phyloP scores from a whole-genome alignment of 306 rosid species.

The Mimosa pudica region DNA sequence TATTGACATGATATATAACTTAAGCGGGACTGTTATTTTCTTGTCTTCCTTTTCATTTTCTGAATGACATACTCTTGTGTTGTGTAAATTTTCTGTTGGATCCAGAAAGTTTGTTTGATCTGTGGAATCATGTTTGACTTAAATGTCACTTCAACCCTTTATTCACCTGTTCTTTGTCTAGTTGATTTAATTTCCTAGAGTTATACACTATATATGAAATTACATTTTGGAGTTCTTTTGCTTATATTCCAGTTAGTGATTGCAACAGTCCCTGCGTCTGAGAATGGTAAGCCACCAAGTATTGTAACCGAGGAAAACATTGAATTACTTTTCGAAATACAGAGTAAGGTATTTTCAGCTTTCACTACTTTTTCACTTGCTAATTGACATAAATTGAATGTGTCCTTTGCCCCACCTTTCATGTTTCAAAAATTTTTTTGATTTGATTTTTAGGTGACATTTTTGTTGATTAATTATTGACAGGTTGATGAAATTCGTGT shows the following conservation, averaged over 20 bases:
- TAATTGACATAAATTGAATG: slow-evolving; percentile 27
- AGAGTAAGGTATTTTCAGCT: slow-evolving; percentile 68
- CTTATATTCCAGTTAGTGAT: slow-evolving; percentile 66
- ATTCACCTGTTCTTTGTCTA: neutral
- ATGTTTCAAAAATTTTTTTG: slow-evolving; percentile 20
- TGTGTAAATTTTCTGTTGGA: neutral
- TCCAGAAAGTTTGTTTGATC: slow-evolving; percentile 14
- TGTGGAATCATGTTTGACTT: slow-evolving; percentile 1
- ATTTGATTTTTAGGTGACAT: slow-evolving; percentile 19
- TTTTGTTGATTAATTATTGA: slow-evolving; percentile 28
- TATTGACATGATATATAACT: neutral
- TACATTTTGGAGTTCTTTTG: slow-evolving; percentile 27
- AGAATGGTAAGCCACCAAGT: slow-evolving; percentile 64
- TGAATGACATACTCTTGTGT: neutral
- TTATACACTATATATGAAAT: slow-evolving; percentile 30
- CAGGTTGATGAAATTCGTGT: slow-evolving; percentile 81
- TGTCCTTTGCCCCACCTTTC: neutral
- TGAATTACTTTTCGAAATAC: slow-evolving; percentile 82
- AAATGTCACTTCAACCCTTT: neutral
- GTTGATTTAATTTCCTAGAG: slow-evolving; percentile 5
- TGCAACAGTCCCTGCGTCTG: slow-evolving; percentile 69
- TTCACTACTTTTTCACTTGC: slow-evolving; percentile 33
- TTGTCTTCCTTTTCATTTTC: neutral
- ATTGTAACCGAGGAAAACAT: slow-evolving; percentile 86
- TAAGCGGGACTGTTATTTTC: neutral